phyloP scores from a whole-genome alignment of 176 grass and related monocot species.

The Oryza glaberrima region DNA sequence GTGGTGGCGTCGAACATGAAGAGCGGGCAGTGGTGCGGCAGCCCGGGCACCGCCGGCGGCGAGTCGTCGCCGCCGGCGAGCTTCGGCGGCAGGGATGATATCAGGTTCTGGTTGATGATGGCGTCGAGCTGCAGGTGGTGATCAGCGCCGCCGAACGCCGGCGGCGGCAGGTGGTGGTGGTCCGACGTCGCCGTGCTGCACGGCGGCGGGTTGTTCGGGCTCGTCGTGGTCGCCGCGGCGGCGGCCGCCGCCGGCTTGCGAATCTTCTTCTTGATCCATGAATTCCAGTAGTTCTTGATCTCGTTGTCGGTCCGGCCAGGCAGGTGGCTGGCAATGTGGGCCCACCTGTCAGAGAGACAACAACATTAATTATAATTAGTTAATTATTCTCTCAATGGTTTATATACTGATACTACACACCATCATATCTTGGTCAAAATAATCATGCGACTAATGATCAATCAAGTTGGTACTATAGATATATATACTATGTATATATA shows the following conservation, averaged over 20 bases:
- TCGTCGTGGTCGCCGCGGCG: conserved; percentile 3
- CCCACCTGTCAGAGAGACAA: conserved; percentile 64
- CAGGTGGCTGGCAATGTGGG: conserved; percentile 95
- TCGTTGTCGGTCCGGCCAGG: conserved; percentile 96
- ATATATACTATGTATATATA: no score
- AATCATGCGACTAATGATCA: not conserved
- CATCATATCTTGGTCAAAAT: not conserved
- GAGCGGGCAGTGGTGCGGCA: conserved; percentile 63
- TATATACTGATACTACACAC: not conserved
- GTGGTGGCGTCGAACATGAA: conserved; percentile 74
- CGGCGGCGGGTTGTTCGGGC: conserved; percentile 30
- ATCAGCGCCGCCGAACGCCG: conserved; percentile 43
- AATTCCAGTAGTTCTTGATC: conserved; percentile 99
- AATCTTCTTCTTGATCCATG: conserved; percentile 99
- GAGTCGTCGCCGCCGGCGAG: conserved; percentile 32
- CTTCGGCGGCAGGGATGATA: conserved; percentile 36
- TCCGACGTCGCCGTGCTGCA: conserved; percentile 59
- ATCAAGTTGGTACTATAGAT: not conserved
- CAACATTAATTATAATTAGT: not conserved
- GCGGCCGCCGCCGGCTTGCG: conserved; percentile 37
- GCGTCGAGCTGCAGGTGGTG: conserved; percentile 56
- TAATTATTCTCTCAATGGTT: not conserved
- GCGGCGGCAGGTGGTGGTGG: not conserved
- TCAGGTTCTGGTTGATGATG: conserved; percentile 64
- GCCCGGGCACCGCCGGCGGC: conserved; percentile 12